phyloP scores from a whole-genome alignment of 306 rosid species.

The Gynostemma pentaphyllum region DNA sequence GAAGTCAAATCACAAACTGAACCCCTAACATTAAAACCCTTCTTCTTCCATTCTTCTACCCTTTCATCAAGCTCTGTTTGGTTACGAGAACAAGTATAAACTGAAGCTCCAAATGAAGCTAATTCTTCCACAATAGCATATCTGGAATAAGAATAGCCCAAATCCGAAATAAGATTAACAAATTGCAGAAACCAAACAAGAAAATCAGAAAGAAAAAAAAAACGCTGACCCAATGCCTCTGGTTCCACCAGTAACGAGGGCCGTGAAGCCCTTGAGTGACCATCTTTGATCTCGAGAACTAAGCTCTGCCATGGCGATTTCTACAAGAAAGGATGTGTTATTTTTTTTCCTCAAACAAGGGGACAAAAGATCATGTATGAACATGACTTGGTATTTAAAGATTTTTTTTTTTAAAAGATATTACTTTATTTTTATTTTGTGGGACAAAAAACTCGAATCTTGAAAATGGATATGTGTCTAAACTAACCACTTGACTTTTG shows the following conservation, averaged over 20 bases:
- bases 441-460: too few relatives aligned
- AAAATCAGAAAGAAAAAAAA: background rate
- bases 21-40: slow-evolving; percentile 32
- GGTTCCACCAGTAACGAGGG: slow-evolving; percentile 44
- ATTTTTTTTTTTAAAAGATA: too few relatives aligned
- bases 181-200: background rate
- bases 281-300: slow-evolving; percentile 26
- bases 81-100: slow-evolving; percentile 36
- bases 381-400: too few relatives aligned
- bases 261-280: slow-evolving; percentile 40
- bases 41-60: slow-evolving; percentile 22
- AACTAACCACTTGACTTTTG: too few relatives aligned
- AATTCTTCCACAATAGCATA: slow-evolving; percentile 38
- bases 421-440: too few relatives aligned
- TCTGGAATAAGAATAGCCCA: background rate
- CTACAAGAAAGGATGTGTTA: too few relatives aligned
- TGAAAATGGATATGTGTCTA: too few relatives aligned
- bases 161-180: background rate
- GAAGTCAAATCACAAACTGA: slow-evolving; percentile 31
- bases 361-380: too few relatives aligned
- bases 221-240: slow-evolving; percentile 32
- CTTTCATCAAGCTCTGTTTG: slow-evolving; percentile 21
- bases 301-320: slow-evolving; percentile 4
- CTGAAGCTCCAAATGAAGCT: slow-evolving; percentile 35
- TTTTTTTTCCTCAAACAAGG: too few relatives aligned